Conservation (phyloP, 192 early-diverging fungal genomes). For the Rhizophagus prolifer region DNA sequence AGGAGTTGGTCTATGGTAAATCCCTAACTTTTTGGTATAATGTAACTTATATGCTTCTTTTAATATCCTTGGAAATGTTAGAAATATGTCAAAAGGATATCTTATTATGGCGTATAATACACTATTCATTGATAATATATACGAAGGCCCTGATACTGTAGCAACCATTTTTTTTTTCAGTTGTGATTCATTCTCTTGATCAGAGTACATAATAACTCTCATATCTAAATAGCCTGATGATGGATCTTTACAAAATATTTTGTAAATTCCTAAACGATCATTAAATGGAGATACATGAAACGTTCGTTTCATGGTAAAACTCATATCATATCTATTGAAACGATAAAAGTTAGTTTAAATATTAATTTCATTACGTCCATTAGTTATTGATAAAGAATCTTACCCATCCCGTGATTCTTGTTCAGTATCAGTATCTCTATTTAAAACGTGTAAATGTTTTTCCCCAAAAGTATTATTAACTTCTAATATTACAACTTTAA, state of each 20-base stretch:
- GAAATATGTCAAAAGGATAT: conserved; percentile 49
- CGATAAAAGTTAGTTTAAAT: neutral
- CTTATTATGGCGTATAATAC: conserved; percentile 33
- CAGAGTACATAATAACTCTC: conserved; percentile 13
- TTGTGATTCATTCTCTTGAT: neutral
- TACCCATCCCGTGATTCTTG: conserved; percentile 1
- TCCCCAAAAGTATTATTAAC: conserved; percentile 64
- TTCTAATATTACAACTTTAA: conserved; percentile 47
- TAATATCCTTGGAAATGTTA: conserved; percentile 59
- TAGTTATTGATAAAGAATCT: neutral
- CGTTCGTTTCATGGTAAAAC: conserved; percentile 23
- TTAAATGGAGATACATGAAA: conserved; percentile 44
- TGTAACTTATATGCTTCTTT: conserved; percentile 48
- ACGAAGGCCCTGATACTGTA: conserved; percentile 21
- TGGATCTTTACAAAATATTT: conserved; percentile 3
- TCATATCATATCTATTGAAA: conserved; percentile 18
- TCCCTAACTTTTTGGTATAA: conserved; percentile 41
- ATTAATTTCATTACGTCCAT: neutral
- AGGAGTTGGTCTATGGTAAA: conserved; percentile 53
- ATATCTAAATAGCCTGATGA: neutral
- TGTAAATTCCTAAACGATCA: conserved; percentile 34
- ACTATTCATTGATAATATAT: conserved; percentile 10
- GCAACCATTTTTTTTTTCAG: conserved; percentile 36
- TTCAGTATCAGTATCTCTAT: conserved; percentile 27
- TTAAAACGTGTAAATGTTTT: conserved; percentile 51